A percentile compares a stretch with the other conserved stretches of the same genome.
These are phyloP conservation scores for Daldinia bambusicola DNA, from an alignment of 495 filamentous ascomycete genomes.

Conservation along the genomic window DNA sequence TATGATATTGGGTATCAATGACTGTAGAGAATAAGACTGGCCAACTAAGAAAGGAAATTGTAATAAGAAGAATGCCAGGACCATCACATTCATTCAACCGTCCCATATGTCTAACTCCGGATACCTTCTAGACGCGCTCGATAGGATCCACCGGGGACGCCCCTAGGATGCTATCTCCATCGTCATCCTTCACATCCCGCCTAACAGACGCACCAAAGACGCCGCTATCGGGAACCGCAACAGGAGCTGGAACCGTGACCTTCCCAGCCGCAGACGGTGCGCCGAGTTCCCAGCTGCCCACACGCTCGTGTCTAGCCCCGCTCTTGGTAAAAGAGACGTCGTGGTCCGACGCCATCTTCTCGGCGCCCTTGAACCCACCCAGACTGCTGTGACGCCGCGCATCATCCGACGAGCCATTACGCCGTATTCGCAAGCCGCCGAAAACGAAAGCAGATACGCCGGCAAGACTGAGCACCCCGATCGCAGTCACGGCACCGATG, in stretches of 20 bases:
- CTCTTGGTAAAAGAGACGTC: conserved; percentile 49
- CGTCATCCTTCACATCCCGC: conserved; percentile 5
- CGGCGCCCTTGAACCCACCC: conserved; percentile 53
- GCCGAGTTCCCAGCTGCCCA: conserved; percentile 56
- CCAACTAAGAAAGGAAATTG: neutral
- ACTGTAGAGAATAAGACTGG: conserved; percentile 33
- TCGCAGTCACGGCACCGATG: conserved; percentile 50
- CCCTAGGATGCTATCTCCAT: conserved; percentile 30
- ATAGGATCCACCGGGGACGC: conserved; percentile 20
- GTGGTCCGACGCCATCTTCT: conserved; percentile 52
- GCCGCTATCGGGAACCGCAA: neutral
- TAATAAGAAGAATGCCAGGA: neutral
- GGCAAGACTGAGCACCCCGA: conserved; percentile 41
- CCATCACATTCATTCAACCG: neutral
- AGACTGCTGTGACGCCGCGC: conserved; percentile 33
- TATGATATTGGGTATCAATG: conserved; percentile 39
- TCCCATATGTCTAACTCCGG: neutral
- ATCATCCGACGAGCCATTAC: conserved; percentile 17
- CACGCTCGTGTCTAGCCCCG: conserved; percentile 51
- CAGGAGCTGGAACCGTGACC: conserved; percentile 9
- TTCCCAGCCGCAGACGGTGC: neutral
- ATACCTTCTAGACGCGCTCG: conserved; percentile 25
- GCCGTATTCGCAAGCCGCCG: conserved; percentile 46
- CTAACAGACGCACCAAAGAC: conserved; percentile 32
- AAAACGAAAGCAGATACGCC: conserved; percentile 42